These are phyloP conservation scores for Mycena rosella DNA, from an alignment of 768 basidiomycete species.

Conservation along the genomic window DNA sequence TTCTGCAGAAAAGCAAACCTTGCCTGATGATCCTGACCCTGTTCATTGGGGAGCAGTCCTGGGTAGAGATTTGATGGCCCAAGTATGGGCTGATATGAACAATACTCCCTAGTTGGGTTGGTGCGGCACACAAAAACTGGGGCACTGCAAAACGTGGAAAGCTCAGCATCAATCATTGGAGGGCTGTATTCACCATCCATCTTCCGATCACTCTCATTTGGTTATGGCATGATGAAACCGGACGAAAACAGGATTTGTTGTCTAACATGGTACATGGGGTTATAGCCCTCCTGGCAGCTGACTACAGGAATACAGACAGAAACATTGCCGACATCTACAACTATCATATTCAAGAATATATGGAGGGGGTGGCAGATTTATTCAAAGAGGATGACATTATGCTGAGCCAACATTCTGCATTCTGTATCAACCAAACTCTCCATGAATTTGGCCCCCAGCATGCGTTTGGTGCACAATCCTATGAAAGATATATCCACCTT, in stretches of 20 bases:
- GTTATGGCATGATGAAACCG: slow-evolving; percentile 45
- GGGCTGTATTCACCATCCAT: too few relatives aligned
- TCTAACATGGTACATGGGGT: slow-evolving; percentile 49
- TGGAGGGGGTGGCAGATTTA: slow-evolving; percentile 33
- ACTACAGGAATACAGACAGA: slow-evolving; percentile 33
- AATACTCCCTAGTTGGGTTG: slow-evolving; percentile 42
- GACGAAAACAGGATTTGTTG: slow-evolving; percentile 38
- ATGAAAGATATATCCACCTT: too few relatives aligned
- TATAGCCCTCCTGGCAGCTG: slow-evolving; percentile 39
- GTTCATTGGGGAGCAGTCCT: slow-evolving; percentile 26
- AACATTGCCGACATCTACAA: slow-evolving; percentile 27
- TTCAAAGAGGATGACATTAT: slow-evolving; percentile 42
- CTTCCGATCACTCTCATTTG: slow-evolving; percentile 52
- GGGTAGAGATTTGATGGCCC: slow-evolving; percentile 28
- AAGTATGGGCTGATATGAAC: slow-evolving; percentile 40
- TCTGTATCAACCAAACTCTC: slow-evolving; percentile 46
- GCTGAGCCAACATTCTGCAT: slow-evolving; percentile 48
- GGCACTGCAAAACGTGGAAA: slow-evolving; percentile 43
- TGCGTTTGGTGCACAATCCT: too few relatives aligned
- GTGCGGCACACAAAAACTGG: slow-evolving; percentile 37
- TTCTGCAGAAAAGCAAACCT: too few relatives aligned
- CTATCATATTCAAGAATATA: slow-evolving; percentile 39
- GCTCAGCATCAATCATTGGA: slow-evolving; percentile 47
- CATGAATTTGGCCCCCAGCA: too few relatives aligned
- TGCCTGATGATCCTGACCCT: too few relatives aligned